A percentile compares a stretch with the other conserved stretches of the same genome.
Evolutionary conservation across 176 grass and related monocot genomes (phyloP).

Genomic region (Lolium rigidum): DNA sequence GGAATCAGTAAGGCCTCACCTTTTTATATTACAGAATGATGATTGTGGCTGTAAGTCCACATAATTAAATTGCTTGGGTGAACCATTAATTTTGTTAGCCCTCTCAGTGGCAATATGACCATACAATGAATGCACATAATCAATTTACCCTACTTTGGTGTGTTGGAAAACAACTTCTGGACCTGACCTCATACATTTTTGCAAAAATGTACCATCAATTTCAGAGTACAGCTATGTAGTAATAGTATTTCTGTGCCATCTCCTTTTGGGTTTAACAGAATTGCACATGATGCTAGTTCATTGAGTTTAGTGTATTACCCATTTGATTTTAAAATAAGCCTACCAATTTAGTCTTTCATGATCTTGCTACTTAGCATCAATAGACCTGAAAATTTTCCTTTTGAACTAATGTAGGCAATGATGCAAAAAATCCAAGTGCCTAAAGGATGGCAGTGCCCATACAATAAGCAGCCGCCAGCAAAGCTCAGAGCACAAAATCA

Average conservation of each 20-base stretch:
- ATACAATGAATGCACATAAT: background rate
- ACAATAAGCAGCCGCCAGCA: conserved; percentile 23
- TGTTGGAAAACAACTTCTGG: background rate
- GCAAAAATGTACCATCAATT: background rate
- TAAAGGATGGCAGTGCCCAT: background rate
- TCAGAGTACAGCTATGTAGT: background rate
- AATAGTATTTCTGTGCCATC: background rate
- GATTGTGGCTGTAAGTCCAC: background rate
- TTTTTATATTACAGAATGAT: background rate
- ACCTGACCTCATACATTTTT: background rate
- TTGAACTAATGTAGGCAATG: conserved; percentile 32
- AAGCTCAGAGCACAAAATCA: background rate
- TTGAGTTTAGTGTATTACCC: background rate
- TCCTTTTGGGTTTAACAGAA: background rate
- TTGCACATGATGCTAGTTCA: background rate
- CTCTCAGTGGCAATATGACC: background rate
- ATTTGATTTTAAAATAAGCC: background rate
- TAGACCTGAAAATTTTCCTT: background rate
- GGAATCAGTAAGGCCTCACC: conserved; percentile 1
- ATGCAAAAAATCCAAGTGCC: conserved; percentile 21
- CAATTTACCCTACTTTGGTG: background rate
- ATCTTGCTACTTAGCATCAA: background rate
- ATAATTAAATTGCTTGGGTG: background rate
- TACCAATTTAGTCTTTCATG: background rate
- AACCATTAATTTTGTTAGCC: background rate